These are phyloP conservation scores for Ophiostoma sp. DNA, from an alignment of 2,329 filamentous ascomycete genomes.

Conservation along the genomic window DNA sequence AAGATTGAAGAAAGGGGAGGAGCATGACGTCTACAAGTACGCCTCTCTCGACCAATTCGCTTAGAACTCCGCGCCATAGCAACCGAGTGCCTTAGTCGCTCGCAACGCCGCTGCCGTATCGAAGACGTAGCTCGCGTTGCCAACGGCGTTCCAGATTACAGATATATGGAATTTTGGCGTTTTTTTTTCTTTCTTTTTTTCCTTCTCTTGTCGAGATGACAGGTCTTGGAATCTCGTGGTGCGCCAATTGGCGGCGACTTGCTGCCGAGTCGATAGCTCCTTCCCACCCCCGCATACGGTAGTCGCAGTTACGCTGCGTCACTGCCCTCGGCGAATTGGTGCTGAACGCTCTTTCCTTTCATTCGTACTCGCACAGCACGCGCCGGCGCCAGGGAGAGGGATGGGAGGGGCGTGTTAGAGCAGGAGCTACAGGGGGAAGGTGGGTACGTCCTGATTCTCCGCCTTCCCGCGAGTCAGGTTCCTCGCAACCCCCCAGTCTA, in stretches of 20 bases:
- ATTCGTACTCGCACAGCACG: background rate
- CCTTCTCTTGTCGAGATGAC: background rate
- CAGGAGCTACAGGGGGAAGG: background rate
- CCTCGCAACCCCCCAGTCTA: background rate
- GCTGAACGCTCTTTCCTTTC: background rate
- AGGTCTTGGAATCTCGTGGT: background rate
- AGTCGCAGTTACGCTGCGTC: constrained; percentile 2
- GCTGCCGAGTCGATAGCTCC: constrained; percentile 8
- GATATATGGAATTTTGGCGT: background rate
- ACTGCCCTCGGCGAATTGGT: constrained; percentile 9
- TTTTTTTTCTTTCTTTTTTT: background rate
- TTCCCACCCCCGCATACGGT: constrained; percentile 8
- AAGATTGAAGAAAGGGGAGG: background rate
- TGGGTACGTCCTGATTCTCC: background rate
- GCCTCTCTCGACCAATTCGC: background rate
- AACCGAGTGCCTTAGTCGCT: background rate
- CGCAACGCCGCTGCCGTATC: background rate
- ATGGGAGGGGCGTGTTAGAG: constrained; percentile 6
- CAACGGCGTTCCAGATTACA: background rate
- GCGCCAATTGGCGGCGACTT: background rate
- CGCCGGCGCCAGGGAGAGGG: background rate
- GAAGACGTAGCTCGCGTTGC: background rate
- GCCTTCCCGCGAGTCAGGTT: constrained; percentile 8
- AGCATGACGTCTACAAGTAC: background rate
- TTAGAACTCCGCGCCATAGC: background rate